Base-by-base conservation (phyloP, 148 eudicot genomes). In the Vaccinium vitisidaea region DNA sequence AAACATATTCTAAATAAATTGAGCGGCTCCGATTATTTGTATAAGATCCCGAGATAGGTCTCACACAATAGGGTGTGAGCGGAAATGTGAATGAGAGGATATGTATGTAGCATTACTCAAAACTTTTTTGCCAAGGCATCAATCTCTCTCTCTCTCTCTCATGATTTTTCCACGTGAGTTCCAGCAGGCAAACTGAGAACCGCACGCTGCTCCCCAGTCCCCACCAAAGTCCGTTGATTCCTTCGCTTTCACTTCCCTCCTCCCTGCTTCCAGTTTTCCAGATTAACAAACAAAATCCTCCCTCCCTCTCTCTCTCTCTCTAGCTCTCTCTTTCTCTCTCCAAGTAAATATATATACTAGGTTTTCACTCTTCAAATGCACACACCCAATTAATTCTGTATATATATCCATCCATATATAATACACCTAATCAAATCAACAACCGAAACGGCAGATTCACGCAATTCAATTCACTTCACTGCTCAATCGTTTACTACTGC, bases 381-480 rank as follows among this genome's bases (percentile, higher is more conserved):
- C 46, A 43, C 46, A 43, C 46, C 6, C 6, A 43, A 43, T 43
- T 5, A 65, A 9, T 23, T 65, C 2, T 8, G 4, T 23, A 23
- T n/a, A 23, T n/a, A 61, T 13, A 53, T 53, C 2, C 11, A 61
- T 61, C 9, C 10, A 49, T 49, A 49, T 50, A 21, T 25, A 18
- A 21, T 25, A 18, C 16, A 25, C 27, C 27, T 23, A 49, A 7
- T 43, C 49, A 21, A 15, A 81, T 81, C 80, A 74, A 73, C 70
- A 70, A 83, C 79, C 18, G 54, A 36, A 48, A 8, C 85, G 75
- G 75, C 74, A 84, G 48, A 43, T 50, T 48, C 67, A 65, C 77
- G 82, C 65, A 23, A 39, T 49, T 27, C 74, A 14, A 69, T 12
- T 10, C 69, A 23, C 2, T 30, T 69, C 56, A 56, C 13, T 7